Evolutionary conservation across 2,329 filamentous ascomycete species (phyloP).

Genomic region (Aureobasidium sp.): DNA sequence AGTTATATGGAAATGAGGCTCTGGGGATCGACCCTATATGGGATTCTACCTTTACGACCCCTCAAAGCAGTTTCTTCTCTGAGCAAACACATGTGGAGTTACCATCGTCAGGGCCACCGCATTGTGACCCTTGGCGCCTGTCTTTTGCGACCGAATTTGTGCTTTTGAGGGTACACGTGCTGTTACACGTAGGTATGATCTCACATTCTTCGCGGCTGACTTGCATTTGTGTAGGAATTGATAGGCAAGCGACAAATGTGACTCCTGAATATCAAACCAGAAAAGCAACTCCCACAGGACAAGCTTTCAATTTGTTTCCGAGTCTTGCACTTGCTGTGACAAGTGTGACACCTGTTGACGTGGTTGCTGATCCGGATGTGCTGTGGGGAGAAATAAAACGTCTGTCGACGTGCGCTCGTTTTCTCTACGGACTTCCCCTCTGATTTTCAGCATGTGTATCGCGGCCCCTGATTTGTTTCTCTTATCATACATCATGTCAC

Average conservation of each 20-base stretch:
- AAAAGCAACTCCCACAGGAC: background rate
- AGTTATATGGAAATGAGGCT: background rate
- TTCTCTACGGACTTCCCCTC: background rate
- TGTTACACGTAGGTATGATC: slow-evolving; percentile 9
- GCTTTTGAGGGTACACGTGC: background rate
- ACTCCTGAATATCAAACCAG: background rate
- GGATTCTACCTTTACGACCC: background rate
- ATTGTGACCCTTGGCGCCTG: background rate
- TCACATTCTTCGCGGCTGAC: background rate
- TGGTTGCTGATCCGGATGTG: background rate
- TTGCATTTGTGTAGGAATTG: background rate
- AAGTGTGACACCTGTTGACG: background rate
- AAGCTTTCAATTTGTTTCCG: background rate
- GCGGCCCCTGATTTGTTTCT: background rate
- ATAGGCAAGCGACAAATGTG: background rate
- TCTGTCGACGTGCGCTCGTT: background rate
- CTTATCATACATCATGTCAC: too few relatives aligned
- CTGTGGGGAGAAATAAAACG: background rate
- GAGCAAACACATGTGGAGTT: slow-evolving; percentile 4
- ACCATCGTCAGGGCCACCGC: slow-evolving; percentile 5
- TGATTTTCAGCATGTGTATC: background rate
- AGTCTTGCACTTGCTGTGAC: background rate
- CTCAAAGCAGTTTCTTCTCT: background rate
- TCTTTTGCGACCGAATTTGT: background rate
- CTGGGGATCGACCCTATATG: slow-evolving; percentile 3